phyloP scores from a whole-genome alignment of 1,284 basidiomycete species.

The Sanghuangporus weigelae region DNA sequence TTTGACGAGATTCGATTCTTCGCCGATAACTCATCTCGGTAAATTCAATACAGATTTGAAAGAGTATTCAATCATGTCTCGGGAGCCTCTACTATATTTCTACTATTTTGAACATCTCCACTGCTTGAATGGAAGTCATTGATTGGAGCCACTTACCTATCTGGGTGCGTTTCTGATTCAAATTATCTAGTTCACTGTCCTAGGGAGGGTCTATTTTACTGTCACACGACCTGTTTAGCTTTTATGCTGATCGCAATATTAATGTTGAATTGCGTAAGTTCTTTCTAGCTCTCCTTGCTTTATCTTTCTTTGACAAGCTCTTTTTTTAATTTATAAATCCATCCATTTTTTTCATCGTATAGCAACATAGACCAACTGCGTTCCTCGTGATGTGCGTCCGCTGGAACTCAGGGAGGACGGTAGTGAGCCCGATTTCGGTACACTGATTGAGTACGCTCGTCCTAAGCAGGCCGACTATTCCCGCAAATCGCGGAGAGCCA shows the following conservation, averaged over 20 bases:
- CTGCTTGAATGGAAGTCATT: not conserved
- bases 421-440: constrained; percentile 38
- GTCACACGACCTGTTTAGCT: no score
- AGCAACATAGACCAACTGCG: constrained; percentile 55
- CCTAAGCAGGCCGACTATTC: constrained; percentile 35
- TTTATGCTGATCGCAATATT: no score
- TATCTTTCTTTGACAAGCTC: not conserved
- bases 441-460: constrained; percentile 27
- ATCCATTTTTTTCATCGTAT: constrained; percentile 50
- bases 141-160: not conserved
- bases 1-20: not conserved
- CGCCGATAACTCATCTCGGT: not conserved
- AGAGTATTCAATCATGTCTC: not conserved
- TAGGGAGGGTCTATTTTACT: no score
- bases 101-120: not conserved
- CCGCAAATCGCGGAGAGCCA: constrained; percentile 28
- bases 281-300: not conserved
- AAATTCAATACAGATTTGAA: not conserved
- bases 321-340: constrained; percentile 37
- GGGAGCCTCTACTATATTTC: not conserved
- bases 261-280: no score
- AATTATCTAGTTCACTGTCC: no score
- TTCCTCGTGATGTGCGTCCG: constrained; percentile 60
- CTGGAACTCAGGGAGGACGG: constrained; percentile 48
- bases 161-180: no score